These are phyloP conservation scores for Metroxylon sagu DNA, from an alignment of 176 grass and related monocot genomes.

Conservation along the genomic window DNA sequence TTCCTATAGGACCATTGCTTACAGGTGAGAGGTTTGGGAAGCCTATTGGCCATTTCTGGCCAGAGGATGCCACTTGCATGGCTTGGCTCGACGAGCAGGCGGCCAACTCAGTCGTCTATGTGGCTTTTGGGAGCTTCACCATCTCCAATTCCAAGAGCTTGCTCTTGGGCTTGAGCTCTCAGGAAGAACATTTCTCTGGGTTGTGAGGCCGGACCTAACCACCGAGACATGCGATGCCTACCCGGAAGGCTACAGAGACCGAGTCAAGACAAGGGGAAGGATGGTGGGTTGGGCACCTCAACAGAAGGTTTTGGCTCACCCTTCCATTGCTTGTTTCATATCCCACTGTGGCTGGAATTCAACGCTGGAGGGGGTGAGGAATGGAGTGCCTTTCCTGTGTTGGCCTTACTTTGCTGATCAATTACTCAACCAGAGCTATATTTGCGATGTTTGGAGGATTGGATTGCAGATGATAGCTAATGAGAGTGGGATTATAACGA, in stretches of 20 bases:
- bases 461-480: constrained; percentile 6
- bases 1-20: constrained; percentile 36
- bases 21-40: background rate
- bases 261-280: background rate
- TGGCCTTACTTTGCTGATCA: constrained; percentile 27
- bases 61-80: constrained; percentile 26
- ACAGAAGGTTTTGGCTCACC: constrained; percentile 32
- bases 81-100: constrained; percentile 45
- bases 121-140: constrained; percentile 54
- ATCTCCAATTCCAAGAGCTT: constrained; percentile 42
- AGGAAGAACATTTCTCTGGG: constrained; percentile 47
- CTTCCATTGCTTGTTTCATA: constrained; percentile 30
- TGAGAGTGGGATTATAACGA: background rate
- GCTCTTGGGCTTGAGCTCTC: constrained; percentile 35
- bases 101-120: constrained; percentile 36
- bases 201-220: constrained; percentile 36
- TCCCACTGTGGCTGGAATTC: constrained; percentile 55
- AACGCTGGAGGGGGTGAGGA: constrained; percentile 33
- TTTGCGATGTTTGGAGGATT: constrained; percentile 26
- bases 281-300: constrained; percentile 38
- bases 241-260: constrained; percentile 20
- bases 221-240: constrained; percentile 6
- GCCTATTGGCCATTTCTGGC: constrained; percentile 42
- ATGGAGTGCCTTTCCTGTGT: constrained; percentile 17
- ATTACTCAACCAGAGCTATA: constrained; percentile 35